phyloP scores from a whole-genome alignment of 306 rosid genomes.

The Lagenaria siceraria region DNA sequence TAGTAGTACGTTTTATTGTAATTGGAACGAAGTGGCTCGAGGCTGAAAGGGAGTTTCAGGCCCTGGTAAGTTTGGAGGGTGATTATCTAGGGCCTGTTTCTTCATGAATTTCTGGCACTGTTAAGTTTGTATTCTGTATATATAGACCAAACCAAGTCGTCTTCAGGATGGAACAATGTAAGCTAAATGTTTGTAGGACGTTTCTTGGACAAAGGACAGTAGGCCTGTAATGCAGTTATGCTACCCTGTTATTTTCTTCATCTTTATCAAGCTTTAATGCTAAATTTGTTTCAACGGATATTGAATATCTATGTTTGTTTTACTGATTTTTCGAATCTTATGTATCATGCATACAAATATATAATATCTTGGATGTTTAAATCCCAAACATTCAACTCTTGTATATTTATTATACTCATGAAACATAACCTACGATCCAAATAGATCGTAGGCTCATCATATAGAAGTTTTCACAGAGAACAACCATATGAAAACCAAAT shows the following conservation, averaged over 20 bases:
- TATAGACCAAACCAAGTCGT: neutral
- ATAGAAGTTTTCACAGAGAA: no score
- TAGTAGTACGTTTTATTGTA: constrained; percentile 46
- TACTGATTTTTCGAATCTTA: no score
- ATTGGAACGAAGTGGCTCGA: constrained; percentile 86
- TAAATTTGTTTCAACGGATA: no score
- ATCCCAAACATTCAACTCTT: neutral
- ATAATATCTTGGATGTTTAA: neutral
- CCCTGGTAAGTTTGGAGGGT: constrained; percentile 74
- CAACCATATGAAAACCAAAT: neutral
- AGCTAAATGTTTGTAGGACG: neutral
- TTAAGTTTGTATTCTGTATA: neutral
- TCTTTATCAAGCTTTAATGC: neutral
- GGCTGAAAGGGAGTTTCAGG: constrained; percentile 82
- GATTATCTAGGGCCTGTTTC: constrained; percentile 71
- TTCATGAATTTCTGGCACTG: neutral
- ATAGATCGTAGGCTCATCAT: neutral
- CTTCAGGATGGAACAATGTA: neutral
- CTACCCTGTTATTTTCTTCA: neutral
- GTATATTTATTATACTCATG: neutral
- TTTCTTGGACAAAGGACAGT: neutral
- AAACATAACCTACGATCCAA: neutral
- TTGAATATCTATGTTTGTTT: no score
- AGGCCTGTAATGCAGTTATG: neutral
- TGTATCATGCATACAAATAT: neutral